Base-by-base conservation (phyloP, 2,329 filamentous ascomycete species). In the Byssothecium circinans region DNA sequence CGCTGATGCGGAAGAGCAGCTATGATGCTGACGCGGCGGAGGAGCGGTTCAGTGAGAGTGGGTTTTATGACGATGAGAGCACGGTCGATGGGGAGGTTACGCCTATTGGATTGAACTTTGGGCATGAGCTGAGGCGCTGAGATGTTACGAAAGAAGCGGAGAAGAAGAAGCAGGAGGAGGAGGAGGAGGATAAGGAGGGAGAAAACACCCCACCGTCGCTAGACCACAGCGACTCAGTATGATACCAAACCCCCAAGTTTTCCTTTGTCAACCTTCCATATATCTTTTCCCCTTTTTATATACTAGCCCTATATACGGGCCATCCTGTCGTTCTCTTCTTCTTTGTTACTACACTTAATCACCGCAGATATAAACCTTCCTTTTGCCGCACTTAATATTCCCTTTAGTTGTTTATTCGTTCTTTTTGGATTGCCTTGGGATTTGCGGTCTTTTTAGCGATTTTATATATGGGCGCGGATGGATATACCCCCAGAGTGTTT, bases 11-110 rank as follows among this genome's bases (percentile, higher is more conserved):
- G 30, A 76, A 76, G 56, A 76, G 76, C 38, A 78, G 73, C 57
- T 84, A 84, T 52, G 82, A 85, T 57, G 76, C 77, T 52, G 82
- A 84, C 57, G 82, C 82, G 1, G 80, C 83, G 57, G 75, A 74
- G 34, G 64, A 73, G 30, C 73, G 69, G 40, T 78, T 76, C 47
- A 74, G 74, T 32, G 71, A 77, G 33, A 70, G 70, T 36, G 73
- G 72, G 17, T 76, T 77, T 43, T 75, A 75, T 32, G 78, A 80
- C 49, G 78, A 81, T 48, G 71, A 75, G 22, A 78, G 76, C 54
- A 75, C 74, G 4, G 68, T 75, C 22, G 75, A 74, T 42, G 68
- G 67, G 3, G 54, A 61, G 5, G 30, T 67, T 40, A 69, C 66
- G 34, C 67, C 67, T 20, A 56, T 70, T 22, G 67, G 62, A 4